Evolutionary conservation across 768 basidiomycete genomes (phyloP).

Genomic region (Lactarius sanguifluus): DNA sequence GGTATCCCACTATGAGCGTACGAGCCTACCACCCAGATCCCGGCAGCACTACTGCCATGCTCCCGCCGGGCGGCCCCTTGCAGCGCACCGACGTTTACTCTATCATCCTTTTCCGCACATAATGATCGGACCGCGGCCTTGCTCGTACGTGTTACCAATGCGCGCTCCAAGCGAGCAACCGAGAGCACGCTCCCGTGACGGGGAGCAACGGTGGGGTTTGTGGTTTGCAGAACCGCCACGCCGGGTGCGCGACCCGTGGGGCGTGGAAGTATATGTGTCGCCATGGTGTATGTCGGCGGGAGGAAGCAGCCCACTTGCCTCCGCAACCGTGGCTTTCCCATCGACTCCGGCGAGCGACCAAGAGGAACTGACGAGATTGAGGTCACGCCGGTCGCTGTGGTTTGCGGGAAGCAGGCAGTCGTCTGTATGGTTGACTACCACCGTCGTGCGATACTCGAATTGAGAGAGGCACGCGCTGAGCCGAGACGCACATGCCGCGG

Average conservation of each 20-base stretch:
- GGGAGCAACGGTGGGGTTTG: slow-evolving; percentile 65
- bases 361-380: slow-evolving; percentile 55
- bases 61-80: slow-evolving; percentile 48
- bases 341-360: neutral
- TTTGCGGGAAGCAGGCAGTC: slow-evolving; percentile 53
- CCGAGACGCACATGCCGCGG: slow-evolving; percentile 36
- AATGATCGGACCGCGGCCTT: slow-evolving; percentile 53
- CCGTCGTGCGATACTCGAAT: slow-evolving; percentile 54
- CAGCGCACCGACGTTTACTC: slow-evolving; percentile 44
- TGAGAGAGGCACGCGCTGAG: slow-evolving; percentile 50
- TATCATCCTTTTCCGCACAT: slow-evolving; percentile 32
- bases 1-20: slow-evolving; percentile 75
- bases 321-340: neutral
- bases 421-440: slow-evolving; percentile 75
- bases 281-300: slow-evolving; percentile 58
- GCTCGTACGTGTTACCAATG: slow-evolving; percentile 50
- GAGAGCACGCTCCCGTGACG: slow-evolving; percentile 50
- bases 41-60: slow-evolving; percentile 39
- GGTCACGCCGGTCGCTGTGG: slow-evolving; percentile 53
- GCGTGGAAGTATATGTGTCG: slow-evolving; percentile 59
- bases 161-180: slow-evolving; percentile 61
- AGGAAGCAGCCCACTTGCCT: slow-evolving; percentile 36
- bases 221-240: slow-evolving; percentile 62
- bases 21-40: slow-evolving; percentile 71
- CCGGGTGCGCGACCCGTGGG: slow-evolving; percentile 38